phyloP scores from a whole-genome alignment of 2,329 filamentous ascomycete species.

The Amauroascus niger region DNA sequence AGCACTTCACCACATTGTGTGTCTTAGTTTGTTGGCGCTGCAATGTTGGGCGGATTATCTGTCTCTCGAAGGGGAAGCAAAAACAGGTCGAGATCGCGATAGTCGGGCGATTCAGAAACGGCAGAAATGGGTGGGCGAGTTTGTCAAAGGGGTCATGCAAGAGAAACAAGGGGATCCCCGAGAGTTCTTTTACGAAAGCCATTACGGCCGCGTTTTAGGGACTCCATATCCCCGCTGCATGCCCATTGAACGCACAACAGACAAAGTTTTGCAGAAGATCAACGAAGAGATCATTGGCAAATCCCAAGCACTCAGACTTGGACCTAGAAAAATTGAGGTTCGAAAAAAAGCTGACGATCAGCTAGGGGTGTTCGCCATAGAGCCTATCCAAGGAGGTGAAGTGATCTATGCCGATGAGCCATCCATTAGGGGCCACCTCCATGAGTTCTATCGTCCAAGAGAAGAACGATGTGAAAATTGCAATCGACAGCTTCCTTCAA shows the following conservation, averaged over 20 bases:
- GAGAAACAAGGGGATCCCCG: constrained; percentile 7
- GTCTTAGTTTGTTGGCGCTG: constrained; percentile 25
- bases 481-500: constrained; percentile 1
- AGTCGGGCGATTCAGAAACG: constrained; percentile 20
- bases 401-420: constrained; percentile 29
- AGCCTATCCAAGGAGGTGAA: constrained; percentile 20
- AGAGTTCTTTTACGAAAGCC: constrained; percentile 23
- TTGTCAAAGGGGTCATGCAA: constrained; percentile 1
- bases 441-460: constrained; percentile 9
- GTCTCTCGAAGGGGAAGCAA: constrained; percentile 18
- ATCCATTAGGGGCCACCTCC: constrained; percentile 28
- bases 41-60: constrained; percentile 27
- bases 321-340: constrained; percentile 12
- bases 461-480: constrained; percentile 26
- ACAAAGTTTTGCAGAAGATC: constrained; percentile 19
- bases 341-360: constrained; percentile 1
- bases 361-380: constrained; percentile 25
- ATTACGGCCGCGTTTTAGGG: constrained; percentile 19
- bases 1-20: constrained; percentile 24
- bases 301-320: constrained; percentile 15
- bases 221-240: constrained; percentile 25
- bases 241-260: constrained; percentile 15
- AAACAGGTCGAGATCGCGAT: constrained; percentile 20
- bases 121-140: constrained; percentile 6
- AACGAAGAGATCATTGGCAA: constrained; percentile 21